Evolutionary conservation across 768 basidiomycete genomes (phyloP).

Genomic region (Sarcodon aspratus): DNA sequence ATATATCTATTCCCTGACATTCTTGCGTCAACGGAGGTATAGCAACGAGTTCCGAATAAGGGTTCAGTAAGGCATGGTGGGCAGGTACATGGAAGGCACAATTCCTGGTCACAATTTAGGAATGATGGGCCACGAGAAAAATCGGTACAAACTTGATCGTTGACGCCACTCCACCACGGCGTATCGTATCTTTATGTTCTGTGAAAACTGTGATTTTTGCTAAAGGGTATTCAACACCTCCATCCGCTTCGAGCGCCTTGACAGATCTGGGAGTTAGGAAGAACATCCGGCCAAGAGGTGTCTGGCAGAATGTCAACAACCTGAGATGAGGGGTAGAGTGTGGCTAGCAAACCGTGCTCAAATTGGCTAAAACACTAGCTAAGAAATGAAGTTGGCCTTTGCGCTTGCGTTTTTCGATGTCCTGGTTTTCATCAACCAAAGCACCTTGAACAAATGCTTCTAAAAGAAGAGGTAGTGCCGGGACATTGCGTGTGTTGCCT

Average conservation of each 20-base stretch:
- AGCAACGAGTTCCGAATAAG: conserved; percentile 44
- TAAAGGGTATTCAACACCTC: conserved; percentile 64
- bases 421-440: conserved; percentile 34
- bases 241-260: conserved; percentile 32
- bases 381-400: conserved; percentile 87
- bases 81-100: conserved; percentile 60
- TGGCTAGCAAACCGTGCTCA: conserved; percentile 52
- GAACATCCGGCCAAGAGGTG: conserved; percentile 65
- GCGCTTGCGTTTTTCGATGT: conserved; percentile 35
- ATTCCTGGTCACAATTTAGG: conserved; percentile 40
- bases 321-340: background rate
- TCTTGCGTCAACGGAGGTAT: conserved; percentile 44
- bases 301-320: conserved; percentile 28
- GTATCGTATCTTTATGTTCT: conserved; percentile 78
- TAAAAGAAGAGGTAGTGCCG: conserved; percentile 71
- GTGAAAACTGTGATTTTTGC: conserved; percentile 79
- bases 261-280: conserved; percentile 61
- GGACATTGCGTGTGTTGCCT: conserved; percentile 37
- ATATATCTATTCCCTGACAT: conserved; percentile 72
- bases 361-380: conserved; percentile 88
- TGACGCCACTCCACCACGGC: conserved; percentile 79
- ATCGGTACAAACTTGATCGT: conserved; percentile 59
- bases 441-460: conserved; percentile 83
- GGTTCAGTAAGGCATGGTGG: conserved; percentile 61
- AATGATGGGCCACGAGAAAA: background rate